phyloP scores from a whole-genome alignment of 2,329 filamentous ascomycete genomes.

The Phialocephala subalpina region DNA sequence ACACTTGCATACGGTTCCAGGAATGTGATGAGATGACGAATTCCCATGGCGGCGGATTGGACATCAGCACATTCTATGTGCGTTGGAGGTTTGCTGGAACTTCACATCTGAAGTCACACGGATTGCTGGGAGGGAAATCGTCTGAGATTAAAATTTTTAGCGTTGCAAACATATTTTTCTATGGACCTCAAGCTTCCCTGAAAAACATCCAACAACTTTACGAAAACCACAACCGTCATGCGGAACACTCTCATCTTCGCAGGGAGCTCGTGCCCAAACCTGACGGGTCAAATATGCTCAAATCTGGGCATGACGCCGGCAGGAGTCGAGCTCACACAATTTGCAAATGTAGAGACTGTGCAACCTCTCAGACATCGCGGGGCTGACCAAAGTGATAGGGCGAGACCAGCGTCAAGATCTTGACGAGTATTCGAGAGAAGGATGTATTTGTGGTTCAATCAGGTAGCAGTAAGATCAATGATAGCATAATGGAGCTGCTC shows the following conservation, averaged over 20 bases:
- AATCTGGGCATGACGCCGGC: conserved; percentile 72
- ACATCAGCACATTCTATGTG: conserved; percentile 3
- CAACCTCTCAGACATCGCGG: conserved; percentile 38
- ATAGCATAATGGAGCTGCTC: conserved; percentile 98
- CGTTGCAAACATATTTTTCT: conserved; percentile 5
- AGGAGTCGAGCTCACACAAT: conserved; percentile 71
- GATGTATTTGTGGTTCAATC: conserved; percentile 99
- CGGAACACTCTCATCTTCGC: conserved; percentile 73
- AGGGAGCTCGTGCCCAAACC: conserved; percentile 71
- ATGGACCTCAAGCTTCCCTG: conserved; percentile 13
- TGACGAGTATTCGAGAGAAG: conserved; percentile 88
- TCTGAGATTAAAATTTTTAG: conserved; percentile 8
- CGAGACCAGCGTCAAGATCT: conserved; percentile 74
- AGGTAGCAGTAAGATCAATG: conserved; percentile 94
- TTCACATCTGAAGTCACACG: neutral
- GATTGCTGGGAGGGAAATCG: neutral
- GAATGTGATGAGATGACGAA: conserved; percentile 61
- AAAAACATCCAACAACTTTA: conserved; percentile 3
- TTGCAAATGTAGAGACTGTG: conserved; percentile 68
- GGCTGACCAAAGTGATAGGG: conserved; percentile 56
- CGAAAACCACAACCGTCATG: conserved; percentile 50
- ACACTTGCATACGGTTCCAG: conserved; percentile 60
- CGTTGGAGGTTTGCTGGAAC: neutral
- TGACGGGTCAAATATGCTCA: conserved; percentile 72
- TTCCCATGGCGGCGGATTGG: conserved; percentile 59